Percentiles rank a stretch among this genome's conserved stretches.
These are phyloP conservation scores for Colletotrichum nymphaeae DNA, from an alignment of 2,329 filamentous ascomycete species.

Conservation along the genomic window DNA sequence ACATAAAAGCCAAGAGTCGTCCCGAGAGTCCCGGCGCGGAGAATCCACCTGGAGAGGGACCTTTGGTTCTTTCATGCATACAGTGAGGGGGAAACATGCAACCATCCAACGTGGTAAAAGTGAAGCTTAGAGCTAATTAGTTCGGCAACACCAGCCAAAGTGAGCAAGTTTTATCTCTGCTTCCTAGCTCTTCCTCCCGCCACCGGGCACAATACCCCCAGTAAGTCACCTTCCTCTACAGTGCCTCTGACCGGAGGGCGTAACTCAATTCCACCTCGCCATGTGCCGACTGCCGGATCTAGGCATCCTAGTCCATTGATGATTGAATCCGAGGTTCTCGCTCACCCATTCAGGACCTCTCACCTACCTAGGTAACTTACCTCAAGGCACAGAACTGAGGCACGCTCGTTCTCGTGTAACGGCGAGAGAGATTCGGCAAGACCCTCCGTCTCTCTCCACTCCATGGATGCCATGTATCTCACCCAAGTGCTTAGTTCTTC, in stretches of 20 bases:
- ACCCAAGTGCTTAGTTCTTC: neutral
- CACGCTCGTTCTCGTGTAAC: neutral
- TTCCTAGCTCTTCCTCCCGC: neutral
- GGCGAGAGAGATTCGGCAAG: neutral
- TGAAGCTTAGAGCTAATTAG: neutral
- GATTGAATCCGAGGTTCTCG: neutral
- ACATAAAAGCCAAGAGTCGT: neutral
- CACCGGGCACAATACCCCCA: neutral
- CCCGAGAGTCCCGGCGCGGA: neutral
- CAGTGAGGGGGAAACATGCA: neutral
- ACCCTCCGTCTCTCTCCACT: neutral
- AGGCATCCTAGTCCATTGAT: neutral
- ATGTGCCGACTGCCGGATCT: neutral
- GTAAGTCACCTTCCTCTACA: neutral
- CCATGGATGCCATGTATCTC: neutral
- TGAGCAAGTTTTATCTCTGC: slow-evolving; percentile 13
- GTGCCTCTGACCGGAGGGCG: neutral
- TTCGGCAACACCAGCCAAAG: neutral
- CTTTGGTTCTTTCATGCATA: neutral
- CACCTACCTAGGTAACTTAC: too few species aligned
- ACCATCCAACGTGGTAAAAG: neutral
- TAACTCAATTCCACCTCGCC: neutral
- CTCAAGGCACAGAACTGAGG: neutral
- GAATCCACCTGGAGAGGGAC: neutral
- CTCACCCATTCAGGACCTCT: too few species aligned